phyloP scores from a whole-genome alignment of 1,284 basidiomycete species.

The Papiliotrema terrestris region DNA sequence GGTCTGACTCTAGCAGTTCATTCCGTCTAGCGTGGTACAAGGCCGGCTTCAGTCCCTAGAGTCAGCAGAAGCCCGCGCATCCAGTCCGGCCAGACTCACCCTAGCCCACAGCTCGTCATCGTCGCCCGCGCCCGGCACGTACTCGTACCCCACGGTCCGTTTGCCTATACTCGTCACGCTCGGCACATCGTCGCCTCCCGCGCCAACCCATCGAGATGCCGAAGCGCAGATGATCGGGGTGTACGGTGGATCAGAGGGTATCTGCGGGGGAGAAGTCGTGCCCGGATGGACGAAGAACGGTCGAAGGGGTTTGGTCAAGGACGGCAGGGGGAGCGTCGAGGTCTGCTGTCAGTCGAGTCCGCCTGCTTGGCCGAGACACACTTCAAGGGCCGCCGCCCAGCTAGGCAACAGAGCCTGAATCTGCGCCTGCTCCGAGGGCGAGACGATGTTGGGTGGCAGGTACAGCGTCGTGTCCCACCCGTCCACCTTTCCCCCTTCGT shows the following conservation, averaged over 20 bases:
- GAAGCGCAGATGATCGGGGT: constrained; percentile 48
- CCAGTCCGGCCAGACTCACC: constrained; percentile 19
- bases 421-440: constrained; percentile 42
- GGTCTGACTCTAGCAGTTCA: constrained; percentile 22
- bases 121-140: constrained; percentile 49
- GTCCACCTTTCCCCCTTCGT: background rate
- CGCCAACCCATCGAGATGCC: constrained; percentile 41
- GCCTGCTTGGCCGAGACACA: constrained; percentile 13
- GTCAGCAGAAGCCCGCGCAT: constrained; percentile 1
- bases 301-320: constrained; percentile 40
- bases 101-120: constrained; percentile 50
- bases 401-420: constrained; percentile 66
- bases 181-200: constrained; percentile 28
- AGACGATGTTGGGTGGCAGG: constrained; percentile 42
- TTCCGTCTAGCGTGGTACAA: constrained; percentile 36
- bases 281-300: constrained; percentile 48
- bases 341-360: constrained; percentile 15
- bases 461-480: constrained; percentile 42
- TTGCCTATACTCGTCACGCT: constrained; percentile 26
- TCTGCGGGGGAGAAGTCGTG: constrained; percentile 27
- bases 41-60: constrained; percentile 38
- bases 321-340: constrained; percentile 42
- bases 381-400: constrained; percentile 69
- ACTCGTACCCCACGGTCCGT: constrained; percentile 45
- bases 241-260: constrained; percentile 25